These are phyloP conservation scores for Aquilaria sinensis DNA, from an alignment of 345 rosid species.

Conservation along the genomic window DNA sequence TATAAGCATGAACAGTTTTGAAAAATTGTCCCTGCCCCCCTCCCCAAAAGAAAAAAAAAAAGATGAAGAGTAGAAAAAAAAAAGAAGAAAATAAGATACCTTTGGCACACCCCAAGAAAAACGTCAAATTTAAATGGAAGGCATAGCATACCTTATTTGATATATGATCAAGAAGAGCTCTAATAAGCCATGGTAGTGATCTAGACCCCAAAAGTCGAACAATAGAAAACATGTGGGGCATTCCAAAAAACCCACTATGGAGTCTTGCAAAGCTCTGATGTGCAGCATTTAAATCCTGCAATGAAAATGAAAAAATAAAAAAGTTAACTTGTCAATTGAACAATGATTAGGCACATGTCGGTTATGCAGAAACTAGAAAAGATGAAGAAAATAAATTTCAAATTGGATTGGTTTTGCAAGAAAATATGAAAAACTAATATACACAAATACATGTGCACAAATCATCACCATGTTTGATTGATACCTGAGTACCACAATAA, in stretches of 20 bases:
- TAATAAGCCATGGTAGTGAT: slow-evolving; percentile 96
- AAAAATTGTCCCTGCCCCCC: too few relatives aligned
- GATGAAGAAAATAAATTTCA: too few relatives aligned
- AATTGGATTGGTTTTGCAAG: neutral
- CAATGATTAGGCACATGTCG: too few relatives aligned
- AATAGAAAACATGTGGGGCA: slow-evolving; percentile 78
- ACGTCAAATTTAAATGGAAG: neutral
- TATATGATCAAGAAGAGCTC: slow-evolving; percentile 93
- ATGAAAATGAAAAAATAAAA: slow-evolving; percentile 14
- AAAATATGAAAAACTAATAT: slow-evolving; percentile 6
- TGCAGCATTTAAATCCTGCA: slow-evolving; percentile 90
- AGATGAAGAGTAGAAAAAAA: too few relatives aligned
- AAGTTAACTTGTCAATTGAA: neutral
- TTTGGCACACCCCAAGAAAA: too few relatives aligned
- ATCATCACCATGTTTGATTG: slow-evolving; percentile 12
- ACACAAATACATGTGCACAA: neutral
- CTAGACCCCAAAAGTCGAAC: slow-evolving; percentile 91
- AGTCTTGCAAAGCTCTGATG: slow-evolving; percentile 95
- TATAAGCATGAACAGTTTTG: too few relatives aligned
- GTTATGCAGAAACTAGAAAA: too few relatives aligned
- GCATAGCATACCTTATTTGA: slow-evolving; percentile 68
- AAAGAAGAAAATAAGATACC: too few relatives aligned
- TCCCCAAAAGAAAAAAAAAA: too few relatives aligned
- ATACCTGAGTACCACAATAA: slow-evolving; percentile 94
- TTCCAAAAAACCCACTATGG: slow-evolving; percentile 90